Conservation (phyloP, 2,329 filamentous ascomycete genomes). For the Fusarium armeniacum region DNA sequence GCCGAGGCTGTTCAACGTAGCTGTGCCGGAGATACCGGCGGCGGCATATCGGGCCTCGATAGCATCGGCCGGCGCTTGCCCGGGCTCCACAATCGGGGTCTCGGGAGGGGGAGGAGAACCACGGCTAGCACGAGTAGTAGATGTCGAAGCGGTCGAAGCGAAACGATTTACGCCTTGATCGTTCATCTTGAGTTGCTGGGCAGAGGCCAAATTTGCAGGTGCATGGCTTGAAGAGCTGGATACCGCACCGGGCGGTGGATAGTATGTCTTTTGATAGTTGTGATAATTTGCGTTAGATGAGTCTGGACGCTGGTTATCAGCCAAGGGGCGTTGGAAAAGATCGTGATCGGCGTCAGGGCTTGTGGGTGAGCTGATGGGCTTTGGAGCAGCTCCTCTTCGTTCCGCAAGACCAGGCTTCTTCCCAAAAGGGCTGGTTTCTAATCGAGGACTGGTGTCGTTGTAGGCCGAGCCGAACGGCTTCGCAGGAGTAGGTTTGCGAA, state of each 20-base stretch:
- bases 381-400: conserved; percentile 83
- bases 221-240: conserved; percentile 54
- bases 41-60: conserved; percentile 94
- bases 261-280: conserved; percentile 71
- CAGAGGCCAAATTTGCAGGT: conserved; percentile 38
- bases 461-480: conserved; percentile 63
- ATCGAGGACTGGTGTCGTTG: conserved; percentile 66
- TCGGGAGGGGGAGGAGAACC: conserved; percentile 96
- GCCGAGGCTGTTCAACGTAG: conserved; percentile 81
- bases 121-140: conserved; percentile 90
- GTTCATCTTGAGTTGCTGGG: conserved; percentile 51
- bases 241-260: conserved; percentile 67
- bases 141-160: conserved; percentile 89
- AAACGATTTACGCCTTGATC: conserved; percentile 72
- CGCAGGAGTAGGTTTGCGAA: conserved; percentile 61
- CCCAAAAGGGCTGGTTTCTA: conserved; percentile 69
- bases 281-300: conserved; percentile 60
- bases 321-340: conserved; percentile 79
- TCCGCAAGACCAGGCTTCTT: conserved; percentile 80
- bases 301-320: conserved; percentile 58
- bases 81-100: conserved; percentile 84
- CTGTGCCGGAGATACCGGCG: conserved; percentile 88
- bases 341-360: conserved; percentile 82
- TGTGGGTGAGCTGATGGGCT: conserved; percentile 85
- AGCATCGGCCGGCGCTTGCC: conserved; percentile 78